These are phyloP conservation scores for Thraustotheca clavata DNA, from an alignment of 352 stramenopile genomes.

Conservation along the genomic window DNA sequence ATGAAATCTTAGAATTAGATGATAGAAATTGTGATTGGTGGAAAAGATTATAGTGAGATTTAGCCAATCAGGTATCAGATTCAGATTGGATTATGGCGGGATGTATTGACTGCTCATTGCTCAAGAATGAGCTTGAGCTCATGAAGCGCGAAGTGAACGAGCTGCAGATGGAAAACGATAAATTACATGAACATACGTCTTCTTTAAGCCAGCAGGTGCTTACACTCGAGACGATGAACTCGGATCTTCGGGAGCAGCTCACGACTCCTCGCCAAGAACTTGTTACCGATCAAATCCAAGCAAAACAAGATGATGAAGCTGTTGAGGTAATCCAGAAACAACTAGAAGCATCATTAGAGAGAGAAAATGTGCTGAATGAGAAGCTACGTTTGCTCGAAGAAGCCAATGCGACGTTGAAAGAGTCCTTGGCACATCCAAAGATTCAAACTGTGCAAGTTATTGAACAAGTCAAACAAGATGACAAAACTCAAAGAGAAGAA, in stretches of 20 bases:
- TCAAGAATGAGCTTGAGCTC: conserved; percentile 56
- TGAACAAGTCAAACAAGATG: not conserved
- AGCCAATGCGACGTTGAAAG: not conserved
- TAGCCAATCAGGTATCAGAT: no score
- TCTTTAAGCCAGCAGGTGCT: conserved; percentile 32
- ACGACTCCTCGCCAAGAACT: conserved; percentile 32
- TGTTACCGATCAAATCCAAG: conserved; percentile 25
- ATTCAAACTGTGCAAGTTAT: not conserved
- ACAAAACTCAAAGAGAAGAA: conserved; percentile 37
- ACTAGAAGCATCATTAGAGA: conserved; percentile 31
- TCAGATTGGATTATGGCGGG: no score
- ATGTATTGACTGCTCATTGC: conserved; percentile 41
- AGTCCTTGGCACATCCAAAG: not conserved
- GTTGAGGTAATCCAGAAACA: no score
- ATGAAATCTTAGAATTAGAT: no score
- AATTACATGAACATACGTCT: conserved; percentile 51
- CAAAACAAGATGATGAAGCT: conserved; percentile 24
- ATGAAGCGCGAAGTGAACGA: conserved; percentile 49
- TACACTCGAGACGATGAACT: conserved; percentile 30
- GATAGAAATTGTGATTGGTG: no score
- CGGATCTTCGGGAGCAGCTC: conserved; percentile 26
- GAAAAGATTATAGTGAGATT: no score
- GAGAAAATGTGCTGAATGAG: not conserved
- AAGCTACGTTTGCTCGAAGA: not conserved
- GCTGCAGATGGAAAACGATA: conserved; percentile 50